phyloP scores from a whole-genome alignment of 768 basidiomycete genomes.

The Tylopilus cervinicoccineus region DNA sequence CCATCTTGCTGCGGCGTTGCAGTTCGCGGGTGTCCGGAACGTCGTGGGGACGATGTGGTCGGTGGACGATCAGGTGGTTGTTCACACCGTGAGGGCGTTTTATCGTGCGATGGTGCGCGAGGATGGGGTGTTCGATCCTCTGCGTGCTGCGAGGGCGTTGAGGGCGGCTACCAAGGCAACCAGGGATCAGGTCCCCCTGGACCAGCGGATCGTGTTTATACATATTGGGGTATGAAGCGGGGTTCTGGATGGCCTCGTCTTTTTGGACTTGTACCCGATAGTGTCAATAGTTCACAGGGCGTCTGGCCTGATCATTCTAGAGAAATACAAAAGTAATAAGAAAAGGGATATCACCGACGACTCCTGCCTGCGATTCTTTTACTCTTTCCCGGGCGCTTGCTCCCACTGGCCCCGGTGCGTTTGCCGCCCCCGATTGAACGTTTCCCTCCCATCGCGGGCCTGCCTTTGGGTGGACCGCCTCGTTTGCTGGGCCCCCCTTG shows the following conservation, averaged over 20 bases:
- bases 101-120: constrained; percentile 16
- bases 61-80: constrained; percentile 21
- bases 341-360: constrained; percentile 21
- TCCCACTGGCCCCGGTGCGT: constrained; percentile 33
- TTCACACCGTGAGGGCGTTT: constrained; percentile 14
- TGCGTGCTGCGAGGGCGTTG: constrained; percentile 15
- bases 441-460: constrained; percentile 35
- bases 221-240: constrained; percentile 16
- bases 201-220: constrained; percentile 22
- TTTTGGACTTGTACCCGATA: background rate
- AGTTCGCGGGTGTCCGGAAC: constrained; percentile 25
- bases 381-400: constrained; percentile 57
- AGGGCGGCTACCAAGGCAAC: constrained; percentile 9
- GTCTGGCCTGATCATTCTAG: background rate
- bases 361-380: constrained; percentile 45
- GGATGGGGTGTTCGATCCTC: constrained; percentile 14
- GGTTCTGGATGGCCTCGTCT: background rate
- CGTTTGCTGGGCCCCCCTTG: constrained; percentile 28
- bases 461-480: constrained; percentile 34
- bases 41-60: constrained; percentile 33
- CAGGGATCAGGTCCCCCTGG: constrained; percentile 13
- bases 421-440: constrained; percentile 7
- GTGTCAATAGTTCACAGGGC: background rate
- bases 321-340: constrained; percentile 6
- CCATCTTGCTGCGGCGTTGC: constrained; percentile 30